Percentiles rank a stretch among this genome's conserved stretches.
These are phyloP conservation scores for Amoeboradix gromovi DNA, from an alignment of 371 early-diverging fungal genomes.

Conservation along the genomic window DNA sequence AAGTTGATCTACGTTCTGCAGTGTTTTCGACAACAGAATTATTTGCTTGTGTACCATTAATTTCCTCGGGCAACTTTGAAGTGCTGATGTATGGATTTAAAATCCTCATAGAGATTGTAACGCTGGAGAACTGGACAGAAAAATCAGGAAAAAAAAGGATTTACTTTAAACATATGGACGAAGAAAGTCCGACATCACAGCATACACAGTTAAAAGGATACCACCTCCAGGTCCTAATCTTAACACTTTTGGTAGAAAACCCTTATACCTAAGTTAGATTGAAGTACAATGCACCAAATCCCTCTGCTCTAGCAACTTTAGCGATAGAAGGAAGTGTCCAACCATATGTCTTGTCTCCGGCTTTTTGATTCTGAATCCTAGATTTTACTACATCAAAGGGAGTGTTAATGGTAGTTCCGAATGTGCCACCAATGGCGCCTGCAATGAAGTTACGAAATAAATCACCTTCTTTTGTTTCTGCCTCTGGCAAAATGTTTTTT, in stretches of 20 bases:
- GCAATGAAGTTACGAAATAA: slow-evolving; percentile 61
- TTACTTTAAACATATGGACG: too few relatives aligned
- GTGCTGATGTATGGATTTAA: too few relatives aligned
- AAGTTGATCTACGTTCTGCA: too few relatives aligned
- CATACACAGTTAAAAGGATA: slow-evolving; percentile 18
- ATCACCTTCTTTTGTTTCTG: slow-evolving; percentile 34
- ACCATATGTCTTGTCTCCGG: slow-evolving; percentile 32
- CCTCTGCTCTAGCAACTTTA: slow-evolving; percentile 71
- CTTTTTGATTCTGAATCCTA: slow-evolving; percentile 51
- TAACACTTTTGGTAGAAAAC: slow-evolving; percentile 82
- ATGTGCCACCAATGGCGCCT: slow-evolving; percentile 73
- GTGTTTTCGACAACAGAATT: too few relatives aligned
- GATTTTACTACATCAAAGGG: slow-evolving; percentile 93
- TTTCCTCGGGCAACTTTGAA: too few relatives aligned
- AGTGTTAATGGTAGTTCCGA: slow-evolving; percentile 75
- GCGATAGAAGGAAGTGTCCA: slow-evolving; percentile 56
- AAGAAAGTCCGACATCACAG: background rate
- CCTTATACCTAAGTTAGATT: slow-evolving; percentile 64
- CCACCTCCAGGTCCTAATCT: slow-evolving; percentile 65
- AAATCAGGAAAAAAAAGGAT: too few relatives aligned
- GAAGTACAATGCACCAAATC: slow-evolving; percentile 25
- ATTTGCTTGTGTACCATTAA: too few relatives aligned
- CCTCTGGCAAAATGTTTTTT: slow-evolving; percentile 20
- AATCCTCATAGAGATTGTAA: too few relatives aligned
- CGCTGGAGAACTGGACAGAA: too few relatives aligned